Evolutionary conservation across 345 rosid species (phyloP), one percentile per base, ranked within the genome.

Genomic region (Citrus trifoliata): DNA sequence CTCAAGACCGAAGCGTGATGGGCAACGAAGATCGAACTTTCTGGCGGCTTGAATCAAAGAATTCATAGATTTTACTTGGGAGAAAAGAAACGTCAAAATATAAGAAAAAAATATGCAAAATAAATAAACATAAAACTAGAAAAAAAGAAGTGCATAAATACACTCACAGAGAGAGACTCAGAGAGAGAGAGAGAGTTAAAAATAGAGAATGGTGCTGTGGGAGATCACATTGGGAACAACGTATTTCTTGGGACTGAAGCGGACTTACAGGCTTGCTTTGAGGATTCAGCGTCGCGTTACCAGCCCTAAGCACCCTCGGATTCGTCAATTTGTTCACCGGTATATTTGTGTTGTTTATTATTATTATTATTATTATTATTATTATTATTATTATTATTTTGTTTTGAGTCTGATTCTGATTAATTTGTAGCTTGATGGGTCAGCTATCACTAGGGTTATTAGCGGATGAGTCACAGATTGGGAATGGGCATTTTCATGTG

Each of bases 171-270:
- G 33, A 32, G 4, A 32, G 33, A 32, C 4, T 32, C 4, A 2
- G 3, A 3, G 32, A 30, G 4, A 32, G 33, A 32, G 42, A 76
- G 24, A 79, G n/a, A n/a, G n/a, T n/a, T n/a, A n/a, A n/a, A n/a
- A n/a, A n/a, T n/a, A 76, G 24, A 79, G 67, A 14, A 95, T 95
- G 98, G 98, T 95, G 77, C 84, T 93, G 2, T 95, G 98, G 98
- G 98, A 95, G 89, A 88, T 95, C 85, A 88, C 95, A 28, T 59
- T 95, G 82, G 97, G 85, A 58, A 92, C 97, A 22, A 98, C 98
- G 19, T 95, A 92, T 84, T 87, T 95, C 84, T 81, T 95, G 78
- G 98, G 98, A 55, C 88, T 93, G 24, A 92, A 85, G 60, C 95
- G 98, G 37, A 91, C 95, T 75, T 92, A 91, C 77, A 87, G 79